These are phyloP conservation scores for Plasmopara muralis DNA, from an alignment of 352 stramenopile species.

Conservation along the genomic window DNA sequence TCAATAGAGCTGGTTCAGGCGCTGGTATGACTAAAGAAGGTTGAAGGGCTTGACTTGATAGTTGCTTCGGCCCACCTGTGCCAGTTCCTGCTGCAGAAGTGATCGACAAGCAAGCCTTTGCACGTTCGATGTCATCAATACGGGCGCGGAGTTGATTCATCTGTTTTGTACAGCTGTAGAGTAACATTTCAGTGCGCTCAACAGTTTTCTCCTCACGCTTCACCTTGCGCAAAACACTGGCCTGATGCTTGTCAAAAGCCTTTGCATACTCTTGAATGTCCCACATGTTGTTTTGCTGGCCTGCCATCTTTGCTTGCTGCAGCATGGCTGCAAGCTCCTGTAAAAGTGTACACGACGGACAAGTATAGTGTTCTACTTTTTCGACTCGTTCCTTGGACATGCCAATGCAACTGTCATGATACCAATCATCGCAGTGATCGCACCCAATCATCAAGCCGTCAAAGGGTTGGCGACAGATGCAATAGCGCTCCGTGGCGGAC, in stretches of 20 bases:
- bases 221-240: constrained; percentile 60
- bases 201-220: constrained; percentile 83
- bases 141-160: constrained; percentile 63
- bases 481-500: constrained; percentile 88
- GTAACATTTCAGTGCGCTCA: constrained; percentile 66
- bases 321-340: constrained; percentile 74
- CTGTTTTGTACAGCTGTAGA: constrained; percentile 77
- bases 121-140: constrained; percentile 71
- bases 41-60: constrained; percentile 6
- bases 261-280: constrained; percentile 80
- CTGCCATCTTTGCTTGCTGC: constrained; percentile 29
- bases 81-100: constrained; percentile 18
- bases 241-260: constrained; percentile 73
- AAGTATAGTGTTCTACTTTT: constrained; percentile 95
- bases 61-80: constrained; percentile 9
- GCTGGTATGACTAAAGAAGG: constrained; percentile 1
- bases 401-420: constrained; percentile 85
- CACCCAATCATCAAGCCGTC: constrained; percentile 88
- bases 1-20: constrained; percentile 7
- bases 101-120: constrained; percentile 47
- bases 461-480: constrained; percentile 87
- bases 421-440: constrained; percentile 86
- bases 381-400: constrained; percentile 91
- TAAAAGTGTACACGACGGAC: constrained; percentile 90
- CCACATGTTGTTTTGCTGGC: constrained; percentile 71